Evolutionary conservation across 1,284 basidiomycete species (phyloP).

Genomic region (Fomitopsis palustris): DNA sequence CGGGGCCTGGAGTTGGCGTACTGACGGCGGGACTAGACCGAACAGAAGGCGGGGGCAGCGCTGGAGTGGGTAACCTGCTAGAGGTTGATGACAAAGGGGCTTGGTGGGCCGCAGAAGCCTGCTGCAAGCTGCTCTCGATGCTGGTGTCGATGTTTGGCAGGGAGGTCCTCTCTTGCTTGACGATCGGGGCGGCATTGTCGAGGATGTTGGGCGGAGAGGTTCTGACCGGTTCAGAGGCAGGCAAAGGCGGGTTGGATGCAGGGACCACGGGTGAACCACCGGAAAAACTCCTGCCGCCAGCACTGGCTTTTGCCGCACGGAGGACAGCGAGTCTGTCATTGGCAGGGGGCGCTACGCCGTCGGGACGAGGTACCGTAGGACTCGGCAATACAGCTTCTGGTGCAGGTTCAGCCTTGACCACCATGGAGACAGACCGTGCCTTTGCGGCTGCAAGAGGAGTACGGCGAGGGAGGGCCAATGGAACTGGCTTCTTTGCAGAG

Average conservation of each 20-base stretch:
- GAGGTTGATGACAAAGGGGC: background rate
- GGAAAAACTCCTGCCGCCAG: background rate
- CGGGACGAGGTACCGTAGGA: background rate
- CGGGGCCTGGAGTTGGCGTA: background rate
- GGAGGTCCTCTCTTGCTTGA: background rate
- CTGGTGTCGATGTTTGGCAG: background rate
- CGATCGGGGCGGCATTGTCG: background rate
- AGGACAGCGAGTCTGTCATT: constrained; percentile 5
- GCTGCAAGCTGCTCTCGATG: background rate
- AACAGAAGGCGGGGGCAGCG: background rate
- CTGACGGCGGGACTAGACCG: background rate
- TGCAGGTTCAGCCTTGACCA: constrained; percentile 2
- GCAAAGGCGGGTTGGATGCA: background rate
- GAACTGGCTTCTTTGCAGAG: background rate
- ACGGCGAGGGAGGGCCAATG: background rate
- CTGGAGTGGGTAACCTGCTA: background rate
- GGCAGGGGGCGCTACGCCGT: background rate
- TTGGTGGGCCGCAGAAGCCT: background rate
- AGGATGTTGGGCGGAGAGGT: background rate
- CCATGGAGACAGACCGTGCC: background rate
- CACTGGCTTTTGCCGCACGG: constrained; percentile 2
- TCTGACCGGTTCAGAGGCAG: background rate
- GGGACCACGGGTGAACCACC: background rate
- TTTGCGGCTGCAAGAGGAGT: background rate
- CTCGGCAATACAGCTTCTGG: background rate